Evolutionary conservation across 495 filamentous ascomycete genomes (phyloP).

Genomic region (Xylaria sp.): DNA sequence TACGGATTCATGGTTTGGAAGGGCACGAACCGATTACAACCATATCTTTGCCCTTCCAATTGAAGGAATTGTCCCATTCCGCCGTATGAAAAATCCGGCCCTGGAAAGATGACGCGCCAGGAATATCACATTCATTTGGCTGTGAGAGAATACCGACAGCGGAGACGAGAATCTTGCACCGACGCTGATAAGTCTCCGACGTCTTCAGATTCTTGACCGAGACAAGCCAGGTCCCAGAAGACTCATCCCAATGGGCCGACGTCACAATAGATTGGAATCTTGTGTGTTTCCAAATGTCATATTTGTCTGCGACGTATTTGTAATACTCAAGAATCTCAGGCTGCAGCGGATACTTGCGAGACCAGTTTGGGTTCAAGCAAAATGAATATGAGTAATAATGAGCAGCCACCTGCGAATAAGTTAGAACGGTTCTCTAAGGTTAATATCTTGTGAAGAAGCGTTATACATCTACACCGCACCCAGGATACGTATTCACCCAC

Average conservation of each 20-base stretch:
- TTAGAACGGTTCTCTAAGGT: conserved; percentile 8
- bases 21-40: conserved; percentile 59
- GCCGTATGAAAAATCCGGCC: conserved; percentile 63
- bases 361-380: conserved; percentile 54
- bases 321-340: conserved; percentile 57
- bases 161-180: conserved; percentile 64
- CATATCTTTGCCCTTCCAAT: conserved; percentile 58
- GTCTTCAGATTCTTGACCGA: conserved; percentile 46
- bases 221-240: conserved; percentile 53
- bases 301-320: conserved; percentile 50
- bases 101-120: conserved; percentile 52
- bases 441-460: background rate
- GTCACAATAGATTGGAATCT: conserved; percentile 51
- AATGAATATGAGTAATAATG: conserved; percentile 61
- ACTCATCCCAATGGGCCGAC: conserved; percentile 52
- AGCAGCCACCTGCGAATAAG: conserved; percentile 26
- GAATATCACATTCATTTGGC: conserved; percentile 50
- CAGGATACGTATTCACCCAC: conserved; percentile 72
- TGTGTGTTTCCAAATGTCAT: conserved; percentile 52
- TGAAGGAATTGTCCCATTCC: conserved; percentile 58
- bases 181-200: conserved; percentile 30
- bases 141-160: conserved; percentile 60
- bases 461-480: conserved; percentile 44
- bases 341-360: conserved; percentile 49
- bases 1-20: conserved; percentile 22